Conservation (phyloP, 306 rosid species). For the Malus orientalis region DNA sequence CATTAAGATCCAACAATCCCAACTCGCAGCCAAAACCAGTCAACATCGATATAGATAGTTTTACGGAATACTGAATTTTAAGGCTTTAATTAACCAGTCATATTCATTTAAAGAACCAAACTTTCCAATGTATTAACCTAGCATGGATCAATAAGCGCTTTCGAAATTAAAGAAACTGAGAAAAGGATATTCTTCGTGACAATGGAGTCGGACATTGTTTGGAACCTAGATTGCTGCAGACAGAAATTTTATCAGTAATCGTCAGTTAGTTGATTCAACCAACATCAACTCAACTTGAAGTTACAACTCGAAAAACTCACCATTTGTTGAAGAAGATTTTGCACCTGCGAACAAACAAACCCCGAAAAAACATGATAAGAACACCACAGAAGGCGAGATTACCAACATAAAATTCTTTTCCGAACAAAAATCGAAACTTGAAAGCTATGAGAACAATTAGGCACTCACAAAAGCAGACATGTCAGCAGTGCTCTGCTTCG, state of each 20-base stretch:
- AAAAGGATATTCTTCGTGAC: constrained; percentile 92
- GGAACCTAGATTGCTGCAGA: constrained; percentile 88
- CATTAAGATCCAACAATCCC: background rate
- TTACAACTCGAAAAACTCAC: constrained; percentile 43
- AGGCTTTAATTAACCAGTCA: background rate
- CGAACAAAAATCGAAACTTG: background rate
- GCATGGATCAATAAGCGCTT: background rate
- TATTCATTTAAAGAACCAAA: background rate
- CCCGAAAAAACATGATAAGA: constrained; percentile 6
- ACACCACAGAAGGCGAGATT: no score
- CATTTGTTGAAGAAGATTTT: constrained; percentile 97
- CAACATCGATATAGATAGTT: background rate
- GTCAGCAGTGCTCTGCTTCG: constrained; percentile 87
- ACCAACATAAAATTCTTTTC: background rate
- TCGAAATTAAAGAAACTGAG: background rate
- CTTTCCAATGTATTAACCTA: background rate
- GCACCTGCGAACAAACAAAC: constrained; percentile 52
- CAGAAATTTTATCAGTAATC: constrained; percentile 22
- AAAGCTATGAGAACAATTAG: background rate
- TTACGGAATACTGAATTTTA: no score
- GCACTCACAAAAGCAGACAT: constrained; percentile 93
- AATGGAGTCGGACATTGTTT: constrained; percentile 87
- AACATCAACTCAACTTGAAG: constrained; percentile 15
- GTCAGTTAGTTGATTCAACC: background rate
- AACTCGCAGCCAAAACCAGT: background rate